Evolutionary conservation across 768 basidiomycete genomes (phyloP).

Genomic region (Hysterangium stoloniferum): DNA sequence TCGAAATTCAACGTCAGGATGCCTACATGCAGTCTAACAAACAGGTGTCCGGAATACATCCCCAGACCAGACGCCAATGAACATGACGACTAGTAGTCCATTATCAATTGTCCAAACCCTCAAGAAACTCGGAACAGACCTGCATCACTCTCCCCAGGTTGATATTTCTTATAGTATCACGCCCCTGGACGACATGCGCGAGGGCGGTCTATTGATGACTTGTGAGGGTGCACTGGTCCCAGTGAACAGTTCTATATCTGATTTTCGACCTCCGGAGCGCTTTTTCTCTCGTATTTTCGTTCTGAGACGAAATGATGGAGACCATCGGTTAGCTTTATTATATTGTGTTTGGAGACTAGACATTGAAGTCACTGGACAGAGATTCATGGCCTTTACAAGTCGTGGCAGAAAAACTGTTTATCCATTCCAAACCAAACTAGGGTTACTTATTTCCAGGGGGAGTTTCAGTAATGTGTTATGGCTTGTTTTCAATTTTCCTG

Average conservation of each 20-base stretch:
- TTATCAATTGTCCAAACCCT: not conserved
- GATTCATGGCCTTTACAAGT: slow-evolving; percentile 6
- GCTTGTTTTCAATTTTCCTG: too few relatives aligned
- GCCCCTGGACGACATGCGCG: not conserved
- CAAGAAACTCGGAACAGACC: not conserved
- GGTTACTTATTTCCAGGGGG: too few relatives aligned
- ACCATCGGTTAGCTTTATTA: slow-evolving; percentile 1
- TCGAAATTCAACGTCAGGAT: not conserved
- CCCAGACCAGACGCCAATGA: not conserved
- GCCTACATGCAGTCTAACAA: too few relatives aligned
- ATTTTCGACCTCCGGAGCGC: not conserved
- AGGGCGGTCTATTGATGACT: slow-evolving; percentile 2
- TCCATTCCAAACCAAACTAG: too few relatives aligned
- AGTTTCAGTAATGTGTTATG: too few relatives aligned
- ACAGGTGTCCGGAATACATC: too few relatives aligned
- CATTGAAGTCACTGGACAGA: too few relatives aligned
- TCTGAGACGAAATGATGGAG: slow-evolving; percentile 1
- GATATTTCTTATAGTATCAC: slow-evolving; percentile 8
- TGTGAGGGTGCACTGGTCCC: slow-evolving; percentile 9
- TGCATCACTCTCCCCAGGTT: slow-evolving; percentile 4
- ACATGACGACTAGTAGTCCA: not conserved
- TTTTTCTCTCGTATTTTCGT: slow-evolving; percentile 9
- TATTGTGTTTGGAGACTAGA: too few relatives aligned
- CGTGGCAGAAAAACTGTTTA: slow-evolving; percentile 4
- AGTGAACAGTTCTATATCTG: not conserved